Evolutionary conservation across 2,329 filamentous ascomycete species (phyloP).

Genomic region (Aureobasidium sp.): DNA sequence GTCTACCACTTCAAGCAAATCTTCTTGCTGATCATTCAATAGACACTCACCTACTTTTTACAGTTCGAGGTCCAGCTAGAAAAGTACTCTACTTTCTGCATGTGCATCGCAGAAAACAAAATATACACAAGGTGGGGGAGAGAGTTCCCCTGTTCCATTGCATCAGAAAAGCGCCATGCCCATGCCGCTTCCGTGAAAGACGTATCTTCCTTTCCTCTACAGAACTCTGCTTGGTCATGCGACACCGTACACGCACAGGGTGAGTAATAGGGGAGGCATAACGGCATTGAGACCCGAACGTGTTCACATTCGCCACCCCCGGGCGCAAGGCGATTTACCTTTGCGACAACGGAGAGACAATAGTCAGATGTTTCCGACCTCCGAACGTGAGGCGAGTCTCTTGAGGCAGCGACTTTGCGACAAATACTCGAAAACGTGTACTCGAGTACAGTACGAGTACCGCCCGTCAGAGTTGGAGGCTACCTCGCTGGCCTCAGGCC

Average conservation of each 20-base stretch:
- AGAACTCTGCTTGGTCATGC: constrained; percentile 1
- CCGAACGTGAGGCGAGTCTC: neutral
- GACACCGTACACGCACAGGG: neutral
- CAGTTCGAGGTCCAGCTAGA: neutral
- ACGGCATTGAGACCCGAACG: neutral
- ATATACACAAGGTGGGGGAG: neutral
- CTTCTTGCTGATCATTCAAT: neutral
- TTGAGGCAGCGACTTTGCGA: constrained; percentile 6
- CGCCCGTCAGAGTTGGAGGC: neutral
- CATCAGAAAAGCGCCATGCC: constrained; percentile 5
- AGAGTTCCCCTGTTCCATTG: constrained; percentile 2
- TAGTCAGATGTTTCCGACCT: neutral
- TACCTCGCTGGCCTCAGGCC: neutral
- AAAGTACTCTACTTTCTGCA: neutral
- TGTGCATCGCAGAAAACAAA: constrained; percentile 2
- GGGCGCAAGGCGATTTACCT: neutral
- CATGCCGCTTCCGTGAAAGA: constrained; percentile 1
- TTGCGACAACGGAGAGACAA: neutral
- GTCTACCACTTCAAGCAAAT: neutral
- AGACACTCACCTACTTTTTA: neutral
- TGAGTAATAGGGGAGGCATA: neutral
- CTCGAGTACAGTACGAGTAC: neutral
- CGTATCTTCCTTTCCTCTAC: neutral
- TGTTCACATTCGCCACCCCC: neutral
- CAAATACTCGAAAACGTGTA: neutral